A percentile compares a stretch with the other conserved stretches of the same genome.
Evolutionary conservation across 2,329 filamentous ascomycete species (phyloP).

Genomic region (Xylaria sp.): DNA sequence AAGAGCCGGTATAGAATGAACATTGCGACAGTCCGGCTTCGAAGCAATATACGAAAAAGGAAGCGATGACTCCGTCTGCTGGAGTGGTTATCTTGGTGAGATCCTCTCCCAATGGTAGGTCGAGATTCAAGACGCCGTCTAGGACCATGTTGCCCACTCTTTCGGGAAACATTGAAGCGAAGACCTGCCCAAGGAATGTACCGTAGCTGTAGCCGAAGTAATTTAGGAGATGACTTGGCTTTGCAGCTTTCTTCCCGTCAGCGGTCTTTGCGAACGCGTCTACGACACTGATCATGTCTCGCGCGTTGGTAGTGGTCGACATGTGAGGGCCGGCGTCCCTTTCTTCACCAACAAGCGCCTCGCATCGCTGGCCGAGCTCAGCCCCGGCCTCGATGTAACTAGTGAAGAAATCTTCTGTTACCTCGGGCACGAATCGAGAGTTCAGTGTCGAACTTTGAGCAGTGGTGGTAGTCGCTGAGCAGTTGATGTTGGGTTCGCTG

Average conservation of each 20-base stretch:
- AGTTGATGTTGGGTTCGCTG: conserved; percentile 31
- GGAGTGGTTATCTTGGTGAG: conserved; percentile 4
- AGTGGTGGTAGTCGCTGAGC: conserved; percentile 1
- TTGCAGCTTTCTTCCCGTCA: conserved; percentile 17
- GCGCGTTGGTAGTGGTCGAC: conserved; percentile 28
- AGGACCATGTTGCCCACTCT: conserved; percentile 28
- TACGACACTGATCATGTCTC: conserved; percentile 29
- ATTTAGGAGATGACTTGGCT: conserved; percentile 26
- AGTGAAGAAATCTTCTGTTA: conserved; percentile 26
- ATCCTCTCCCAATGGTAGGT: conserved; percentile 26
- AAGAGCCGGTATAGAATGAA: conserved; percentile 21
- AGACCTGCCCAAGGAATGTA: conserved; percentile 30
- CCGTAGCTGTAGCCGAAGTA: conserved; percentile 34
- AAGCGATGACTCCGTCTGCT: conserved; percentile 28
- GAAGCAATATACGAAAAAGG: conserved; percentile 29
- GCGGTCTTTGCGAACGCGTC: conserved; percentile 25
- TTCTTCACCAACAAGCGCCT: conserved; percentile 20
- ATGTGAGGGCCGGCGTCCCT: conserved; percentile 27
- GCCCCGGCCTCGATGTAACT: conserved; percentile 22
- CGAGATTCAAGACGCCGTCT: conserved; percentile 26
- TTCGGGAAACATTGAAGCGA: conserved; percentile 29
- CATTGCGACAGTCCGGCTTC: conserved; percentile 19
- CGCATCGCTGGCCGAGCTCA: conserved; percentile 12
- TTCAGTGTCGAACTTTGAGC: not conserved
- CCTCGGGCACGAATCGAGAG: conserved; percentile 26